Evolutionary conservation across 2,329 filamentous ascomycete species (phyloP), one percentile per base, ranked within the genome.

Genomic region (Rhinocladiella mackenziei): DNA sequence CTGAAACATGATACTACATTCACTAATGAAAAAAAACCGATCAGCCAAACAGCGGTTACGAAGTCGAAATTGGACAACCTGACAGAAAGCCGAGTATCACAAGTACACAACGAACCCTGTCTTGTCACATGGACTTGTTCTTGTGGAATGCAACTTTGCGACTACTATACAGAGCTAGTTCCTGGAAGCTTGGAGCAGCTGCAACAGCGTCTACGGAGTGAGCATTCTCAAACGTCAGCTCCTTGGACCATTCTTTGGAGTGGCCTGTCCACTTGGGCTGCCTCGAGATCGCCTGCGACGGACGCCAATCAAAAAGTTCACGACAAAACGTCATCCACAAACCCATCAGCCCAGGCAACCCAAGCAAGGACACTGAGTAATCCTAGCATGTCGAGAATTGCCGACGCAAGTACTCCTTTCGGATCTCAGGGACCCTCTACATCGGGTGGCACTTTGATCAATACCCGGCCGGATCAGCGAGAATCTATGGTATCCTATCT

Each of bases 41-140:
- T 32, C 15, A 32, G 30, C 13, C 7, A 32, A 8, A 32, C 30
- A 17, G 30, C 30, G 13, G 13, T 32, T 32, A 32, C 13, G 15
- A 17, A 8, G 13, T 14, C 30, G 13, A 8, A 14, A 14, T 32
- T 32, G 13, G 30, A 7, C 7, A 13, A 32, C 30, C 10, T 7
- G 30, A 7, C 30, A 32, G 13, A 32, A 14, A 8, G 13, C 30
- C 7, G 10, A 17, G 10, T 6, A 32, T 32, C 30, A 32, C 30
- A 6, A n/a, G 30, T 14, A 32, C 10, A 32, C 30, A 32, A 14
- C 13, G 30, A 14, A 14, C 30, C 30, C 10, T 13, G 13, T 32
- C 30, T 32, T 32, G 30, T 32, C 7, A 32, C 30, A 32, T 32
- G 30, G 30, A 32, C 30, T 26, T 26, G 23, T 11, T 26, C 23